phyloP scores from a whole-genome alignment of 257 asterid genomes.

The Solanum habrochaites region DNA sequence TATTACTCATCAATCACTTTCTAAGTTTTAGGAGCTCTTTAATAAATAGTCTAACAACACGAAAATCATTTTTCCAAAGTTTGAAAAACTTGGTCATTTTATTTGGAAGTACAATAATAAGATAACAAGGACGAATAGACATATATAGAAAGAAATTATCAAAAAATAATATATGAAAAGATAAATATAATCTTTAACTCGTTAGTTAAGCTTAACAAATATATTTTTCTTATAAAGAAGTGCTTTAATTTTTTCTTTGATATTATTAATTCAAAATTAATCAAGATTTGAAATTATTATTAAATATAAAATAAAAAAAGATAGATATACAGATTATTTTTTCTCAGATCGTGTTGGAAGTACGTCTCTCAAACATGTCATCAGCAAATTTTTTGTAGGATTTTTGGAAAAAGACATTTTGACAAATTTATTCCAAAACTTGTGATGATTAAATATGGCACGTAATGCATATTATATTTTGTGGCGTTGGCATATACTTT shows the following conservation, averaged over 20 bases:
- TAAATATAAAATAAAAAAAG: not conserved
- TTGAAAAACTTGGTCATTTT: not conserved
- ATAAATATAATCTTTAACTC: not conserved
- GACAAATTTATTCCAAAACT: too few relatives aligned
- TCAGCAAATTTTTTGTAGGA: not conserved
- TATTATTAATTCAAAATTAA: not conserved
- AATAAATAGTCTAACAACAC: not conserved
- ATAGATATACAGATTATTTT: not conserved
- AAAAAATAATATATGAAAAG: not conserved
- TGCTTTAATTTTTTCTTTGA: not conserved
- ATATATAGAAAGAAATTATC: not conserved
- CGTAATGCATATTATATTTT: not conserved
- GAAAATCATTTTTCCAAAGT: not conserved
- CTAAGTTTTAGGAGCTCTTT: not conserved
- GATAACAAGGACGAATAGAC: not conserved
- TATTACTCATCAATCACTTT: not conserved
- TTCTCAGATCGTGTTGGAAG: not conserved
- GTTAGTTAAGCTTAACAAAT: not conserved
- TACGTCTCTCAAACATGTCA: not conserved
- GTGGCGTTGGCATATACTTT: not conserved
- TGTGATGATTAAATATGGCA: not conserved
- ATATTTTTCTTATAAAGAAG: fast-evolving
- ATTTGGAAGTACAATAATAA: not conserved
- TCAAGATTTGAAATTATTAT: not conserved
- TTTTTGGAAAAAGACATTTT: not conserved